Conservation (phyloP, 495 filamentous ascomycete species). For the Annulohypoxylon stygium region DNA sequence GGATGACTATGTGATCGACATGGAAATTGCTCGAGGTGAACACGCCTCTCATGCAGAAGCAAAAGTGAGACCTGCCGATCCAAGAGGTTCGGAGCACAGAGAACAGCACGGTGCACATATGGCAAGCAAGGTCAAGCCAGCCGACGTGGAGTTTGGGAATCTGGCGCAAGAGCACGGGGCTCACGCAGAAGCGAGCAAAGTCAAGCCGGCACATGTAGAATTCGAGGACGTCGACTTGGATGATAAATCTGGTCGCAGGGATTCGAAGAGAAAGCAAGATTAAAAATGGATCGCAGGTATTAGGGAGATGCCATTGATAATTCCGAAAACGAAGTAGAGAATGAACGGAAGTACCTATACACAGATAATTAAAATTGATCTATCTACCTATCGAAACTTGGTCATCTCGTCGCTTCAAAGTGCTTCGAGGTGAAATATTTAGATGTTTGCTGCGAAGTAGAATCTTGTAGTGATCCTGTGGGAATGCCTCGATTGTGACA, state of each 20-base stretch:
- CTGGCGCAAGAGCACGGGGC: slow-evolving; percentile 18
- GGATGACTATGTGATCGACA: slow-evolving; percentile 44
- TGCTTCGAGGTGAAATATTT: neutral
- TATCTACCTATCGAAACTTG: neutral
- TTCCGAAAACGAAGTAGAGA: slow-evolving; percentile 20
- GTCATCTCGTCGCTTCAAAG: neutral
- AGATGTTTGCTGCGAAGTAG: neutral
- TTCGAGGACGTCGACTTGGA: slow-evolving; percentile 44
- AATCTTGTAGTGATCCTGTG: slow-evolving; percentile 1
- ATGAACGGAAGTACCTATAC: slow-evolving; percentile 21
- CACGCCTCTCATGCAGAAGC: slow-evolving; percentile 22
- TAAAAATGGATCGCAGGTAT: slow-evolving; percentile 11
- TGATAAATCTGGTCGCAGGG: slow-evolving; percentile 25
- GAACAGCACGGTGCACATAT: slow-evolving; percentile 36
- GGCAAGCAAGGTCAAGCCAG: slow-evolving; percentile 28
- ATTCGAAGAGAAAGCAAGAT: slow-evolving; percentile 38
- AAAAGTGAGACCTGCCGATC: slow-evolving; percentile 28
- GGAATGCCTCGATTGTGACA: slow-evolving; percentile 9
- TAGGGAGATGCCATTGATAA: neutral
- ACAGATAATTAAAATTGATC: slow-evolving; percentile 37
- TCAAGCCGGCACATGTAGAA: slow-evolving; percentile 19
- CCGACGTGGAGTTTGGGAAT: slow-evolving; percentile 7
- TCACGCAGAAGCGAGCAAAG: slow-evolving; percentile 33
- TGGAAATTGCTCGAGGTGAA: slow-evolving; percentile 26
- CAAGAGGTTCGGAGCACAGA: slow-evolving; percentile 10